These are phyloP conservation scores for Colletotrichum noveboracense DNA, from an alignment of 2,329 filamentous ascomycete species.

Conservation along the genomic window DNA sequence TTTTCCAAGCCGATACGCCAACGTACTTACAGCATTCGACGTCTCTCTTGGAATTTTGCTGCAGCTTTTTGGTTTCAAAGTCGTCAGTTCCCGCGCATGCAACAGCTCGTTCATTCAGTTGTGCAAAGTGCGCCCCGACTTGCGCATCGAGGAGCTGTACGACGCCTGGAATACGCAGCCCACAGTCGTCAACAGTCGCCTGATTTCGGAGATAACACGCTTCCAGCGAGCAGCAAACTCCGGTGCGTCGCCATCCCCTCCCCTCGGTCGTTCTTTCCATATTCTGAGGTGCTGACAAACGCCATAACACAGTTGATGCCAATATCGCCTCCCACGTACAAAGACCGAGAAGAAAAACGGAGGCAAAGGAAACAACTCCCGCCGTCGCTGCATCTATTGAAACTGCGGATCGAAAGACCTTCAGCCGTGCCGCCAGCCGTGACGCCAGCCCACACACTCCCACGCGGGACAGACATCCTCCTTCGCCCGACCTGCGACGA, in stretches of 20 bases:
- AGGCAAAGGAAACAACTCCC: not conserved
- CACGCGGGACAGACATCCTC: not conserved
- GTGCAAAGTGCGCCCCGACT: not conserved
- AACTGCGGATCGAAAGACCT: not conserved
- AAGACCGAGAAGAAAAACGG: not conserved
- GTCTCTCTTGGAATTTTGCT: not conserved
- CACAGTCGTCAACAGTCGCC: not conserved
- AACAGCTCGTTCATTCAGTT: not conserved
- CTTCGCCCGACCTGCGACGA: not conserved
- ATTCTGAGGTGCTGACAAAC: not conserved
- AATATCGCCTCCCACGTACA: not conserved
- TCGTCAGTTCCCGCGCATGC: not conserved
- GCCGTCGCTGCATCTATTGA: not conserved
- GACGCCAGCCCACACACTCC: not conserved
- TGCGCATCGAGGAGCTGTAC: not conserved
- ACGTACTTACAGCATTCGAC: not conserved
- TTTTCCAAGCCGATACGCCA: not conserved
- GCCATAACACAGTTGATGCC: not conserved
- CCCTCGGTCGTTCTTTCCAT: not conserved
- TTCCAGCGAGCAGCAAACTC: not conserved
- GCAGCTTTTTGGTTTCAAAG: not conserved
- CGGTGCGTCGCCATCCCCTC: not conserved
- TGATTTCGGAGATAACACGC: not conserved
- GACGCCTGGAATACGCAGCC: not conserved
- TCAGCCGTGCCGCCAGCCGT: not conserved